Evolutionary conservation across 306 rosid genomes (phyloP).

Genomic region (Sesbania bispinosa): DNA sequence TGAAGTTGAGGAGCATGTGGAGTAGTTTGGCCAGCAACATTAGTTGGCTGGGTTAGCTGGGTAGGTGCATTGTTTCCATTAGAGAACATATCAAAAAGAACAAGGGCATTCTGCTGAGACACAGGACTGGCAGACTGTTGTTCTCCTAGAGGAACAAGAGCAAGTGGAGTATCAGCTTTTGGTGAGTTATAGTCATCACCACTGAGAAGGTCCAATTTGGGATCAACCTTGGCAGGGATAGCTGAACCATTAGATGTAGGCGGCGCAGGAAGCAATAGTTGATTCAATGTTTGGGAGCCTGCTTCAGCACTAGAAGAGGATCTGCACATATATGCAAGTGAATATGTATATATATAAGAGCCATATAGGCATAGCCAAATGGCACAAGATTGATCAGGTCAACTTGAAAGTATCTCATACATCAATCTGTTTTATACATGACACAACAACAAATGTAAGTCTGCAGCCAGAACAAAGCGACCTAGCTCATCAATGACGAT

Average conservation of each 20-base stretch:
- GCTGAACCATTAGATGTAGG: constrained; percentile 51
- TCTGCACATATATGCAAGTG: constrained; percentile 27
- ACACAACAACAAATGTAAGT: neutral
- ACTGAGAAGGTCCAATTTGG: constrained; percentile 88
- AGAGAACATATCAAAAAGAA: constrained; percentile 77
- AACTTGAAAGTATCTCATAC: constrained; percentile 9
- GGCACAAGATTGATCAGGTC: neutral
- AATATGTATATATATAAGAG: constrained; percentile 11
- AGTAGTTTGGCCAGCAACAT: constrained; percentile 47
- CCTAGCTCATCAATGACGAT: neutral
- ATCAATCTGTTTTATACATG: neutral
- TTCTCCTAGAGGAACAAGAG: constrained; percentile 84
- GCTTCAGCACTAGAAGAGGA: constrained; percentile 55
- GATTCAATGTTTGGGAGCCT: constrained; percentile 67
- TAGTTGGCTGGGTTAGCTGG: constrained; percentile 43
- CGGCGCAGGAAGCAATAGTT: constrained; percentile 77
- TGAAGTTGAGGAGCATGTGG: constrained; percentile 45
- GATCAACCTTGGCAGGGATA: constrained; percentile 47
- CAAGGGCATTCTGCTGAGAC: constrained; percentile 71
- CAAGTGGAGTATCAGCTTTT: constrained; percentile 67
- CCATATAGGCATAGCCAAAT: constrained; percentile 5
- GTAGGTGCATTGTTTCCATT: constrained; percentile 45
- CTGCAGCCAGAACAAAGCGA: neutral
- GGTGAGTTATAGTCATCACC: constrained; percentile 88
- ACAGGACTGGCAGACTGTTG: constrained; percentile 50